Evolutionary conservation across 306 rosid species (phyloP).

Genomic region (Cyclanthera cordifolia): DNA sequence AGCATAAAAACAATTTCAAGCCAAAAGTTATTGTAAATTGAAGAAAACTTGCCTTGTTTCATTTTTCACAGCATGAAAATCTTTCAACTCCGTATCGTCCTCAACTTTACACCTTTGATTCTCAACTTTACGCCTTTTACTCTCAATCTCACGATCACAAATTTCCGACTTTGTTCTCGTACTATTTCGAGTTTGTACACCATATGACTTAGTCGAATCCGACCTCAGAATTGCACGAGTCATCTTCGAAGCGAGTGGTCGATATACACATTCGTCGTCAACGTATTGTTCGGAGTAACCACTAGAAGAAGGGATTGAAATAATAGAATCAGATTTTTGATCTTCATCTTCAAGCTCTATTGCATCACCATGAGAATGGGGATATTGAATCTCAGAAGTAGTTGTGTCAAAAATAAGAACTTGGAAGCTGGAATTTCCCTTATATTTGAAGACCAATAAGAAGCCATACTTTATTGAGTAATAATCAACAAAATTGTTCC

Average conservation of each 20-base stretch:
- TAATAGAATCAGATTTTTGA: background rate
- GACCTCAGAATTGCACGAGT: no score
- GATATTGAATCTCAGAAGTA: slow-evolving; percentile 21
- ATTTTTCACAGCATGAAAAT: background rate
- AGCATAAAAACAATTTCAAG: no score
- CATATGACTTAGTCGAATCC: background rate
- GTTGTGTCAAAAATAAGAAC: slow-evolving; percentile 15
- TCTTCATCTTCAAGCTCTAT: background rate
- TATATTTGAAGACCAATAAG: slow-evolving; percentile 19
- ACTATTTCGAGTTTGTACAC: background rate
- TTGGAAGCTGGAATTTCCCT: slow-evolving; percentile 17
- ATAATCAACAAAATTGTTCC: slow-evolving; percentile 14
- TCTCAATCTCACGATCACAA: background rate
- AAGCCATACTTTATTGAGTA: slow-evolving; percentile 3
- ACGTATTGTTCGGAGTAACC: background rate
- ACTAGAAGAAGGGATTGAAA: background rate
- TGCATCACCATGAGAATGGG: slow-evolving; percentile 16
- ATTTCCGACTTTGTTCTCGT: background rate
- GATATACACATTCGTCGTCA: background rate
- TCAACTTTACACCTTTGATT: background rate
- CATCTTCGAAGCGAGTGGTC: background rate
- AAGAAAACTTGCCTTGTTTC: background rate
- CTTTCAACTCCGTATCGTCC: background rate
- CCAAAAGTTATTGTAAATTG: background rate
- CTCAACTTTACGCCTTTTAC: background rate